Conservation (phyloP, 176 grass and related monocot genomes). For the Dendrocalamus sinicus region DNA sequence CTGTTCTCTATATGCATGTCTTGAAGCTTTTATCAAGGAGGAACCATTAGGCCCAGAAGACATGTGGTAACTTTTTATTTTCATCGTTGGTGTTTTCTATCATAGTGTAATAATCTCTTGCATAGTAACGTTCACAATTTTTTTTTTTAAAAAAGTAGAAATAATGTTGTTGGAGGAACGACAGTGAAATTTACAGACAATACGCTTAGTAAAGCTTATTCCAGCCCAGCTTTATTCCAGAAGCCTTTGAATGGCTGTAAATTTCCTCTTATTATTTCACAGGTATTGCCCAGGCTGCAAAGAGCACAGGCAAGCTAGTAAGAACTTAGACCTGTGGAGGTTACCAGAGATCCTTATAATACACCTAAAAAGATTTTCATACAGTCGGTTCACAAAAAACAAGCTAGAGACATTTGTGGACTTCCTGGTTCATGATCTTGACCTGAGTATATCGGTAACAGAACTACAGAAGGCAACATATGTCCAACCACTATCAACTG, state of each 20-base stretch:
- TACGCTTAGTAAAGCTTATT: too few relatives aligned
- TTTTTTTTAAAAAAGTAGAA: too few relatives aligned
- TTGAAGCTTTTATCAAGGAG: constrained; percentile 90
- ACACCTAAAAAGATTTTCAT: constrained; percentile 93
- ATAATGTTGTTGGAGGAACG: too few relatives aligned
- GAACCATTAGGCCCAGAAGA: constrained; percentile 47
- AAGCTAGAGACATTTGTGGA: constrained; percentile 50
- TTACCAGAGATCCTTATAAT: constrained; percentile 94
- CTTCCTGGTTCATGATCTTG: constrained; percentile 36
- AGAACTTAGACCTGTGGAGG: constrained; percentile 97
- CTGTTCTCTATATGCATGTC: constrained; percentile 83
- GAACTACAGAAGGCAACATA: constrained; percentile 44
- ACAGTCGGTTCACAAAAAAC: constrained; percentile 81
- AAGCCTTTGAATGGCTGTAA: too few relatives aligned
- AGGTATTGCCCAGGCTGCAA: too few relatives aligned
- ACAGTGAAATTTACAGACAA: too few relatives aligned
- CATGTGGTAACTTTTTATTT: too few relatives aligned
- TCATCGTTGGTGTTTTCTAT: too few relatives aligned
- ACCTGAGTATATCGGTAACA: constrained; percentile 69
- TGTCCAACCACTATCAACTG: constrained; percentile 63
- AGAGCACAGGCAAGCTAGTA: constrained; percentile 74
- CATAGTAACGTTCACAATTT: too few relatives aligned
- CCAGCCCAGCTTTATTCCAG: too few relatives aligned
- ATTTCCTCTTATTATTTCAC: too few relatives aligned
- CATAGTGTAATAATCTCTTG: too few relatives aligned